A percentile compares a stretch with the other conserved stretches of the same genome.
These are phyloP conservation scores for Acer campestre DNA, from an alignment of 345 rosid species.

Conservation along the genomic window DNA sequence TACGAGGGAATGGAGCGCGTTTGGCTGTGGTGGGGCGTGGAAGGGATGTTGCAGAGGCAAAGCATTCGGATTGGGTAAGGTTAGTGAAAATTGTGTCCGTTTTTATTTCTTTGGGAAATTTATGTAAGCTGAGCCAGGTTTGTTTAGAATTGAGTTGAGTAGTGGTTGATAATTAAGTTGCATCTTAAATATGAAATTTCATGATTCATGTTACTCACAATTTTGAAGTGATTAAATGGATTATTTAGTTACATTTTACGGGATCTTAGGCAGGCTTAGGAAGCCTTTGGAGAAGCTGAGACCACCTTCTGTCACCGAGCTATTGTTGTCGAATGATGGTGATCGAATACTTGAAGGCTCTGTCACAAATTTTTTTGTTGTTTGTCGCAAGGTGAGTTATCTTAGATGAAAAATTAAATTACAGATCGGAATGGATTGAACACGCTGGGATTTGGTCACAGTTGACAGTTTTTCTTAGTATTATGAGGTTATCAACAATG, in stretches of 20 bases:
- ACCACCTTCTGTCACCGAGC: constrained; percentile 70
- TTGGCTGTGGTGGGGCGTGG: constrained; percentile 86
- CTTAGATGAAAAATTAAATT: constrained; percentile 10
- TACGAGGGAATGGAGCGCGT: constrained; percentile 47
- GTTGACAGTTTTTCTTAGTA: background rate
- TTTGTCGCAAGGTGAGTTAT: constrained; percentile 59
- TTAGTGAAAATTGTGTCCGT: constrained; percentile 25
- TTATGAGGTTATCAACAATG: background rate
- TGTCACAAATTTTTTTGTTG: constrained; percentile 68
- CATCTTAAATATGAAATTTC: background rate
- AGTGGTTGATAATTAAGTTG: background rate
- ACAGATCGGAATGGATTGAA: background rate
- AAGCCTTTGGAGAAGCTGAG: constrained; percentile 80
- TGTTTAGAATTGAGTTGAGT: background rate
- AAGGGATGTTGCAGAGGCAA: constrained; percentile 68
- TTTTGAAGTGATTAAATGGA: background rate
- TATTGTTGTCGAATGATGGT: constrained; percentile 84
- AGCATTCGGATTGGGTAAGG: constrained; percentile 93
- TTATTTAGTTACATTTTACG: constrained; percentile 7
- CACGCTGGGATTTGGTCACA: background rate
- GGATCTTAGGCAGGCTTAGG: constrained; percentile 54
- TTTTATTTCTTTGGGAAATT: background rate
- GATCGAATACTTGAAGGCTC: constrained; percentile 83
- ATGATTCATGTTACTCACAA: background rate
- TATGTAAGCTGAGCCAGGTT: background rate